phyloP scores from a whole-genome alignment of 495 filamentous ascomycete species.

The Penicillium goetzii region DNA sequence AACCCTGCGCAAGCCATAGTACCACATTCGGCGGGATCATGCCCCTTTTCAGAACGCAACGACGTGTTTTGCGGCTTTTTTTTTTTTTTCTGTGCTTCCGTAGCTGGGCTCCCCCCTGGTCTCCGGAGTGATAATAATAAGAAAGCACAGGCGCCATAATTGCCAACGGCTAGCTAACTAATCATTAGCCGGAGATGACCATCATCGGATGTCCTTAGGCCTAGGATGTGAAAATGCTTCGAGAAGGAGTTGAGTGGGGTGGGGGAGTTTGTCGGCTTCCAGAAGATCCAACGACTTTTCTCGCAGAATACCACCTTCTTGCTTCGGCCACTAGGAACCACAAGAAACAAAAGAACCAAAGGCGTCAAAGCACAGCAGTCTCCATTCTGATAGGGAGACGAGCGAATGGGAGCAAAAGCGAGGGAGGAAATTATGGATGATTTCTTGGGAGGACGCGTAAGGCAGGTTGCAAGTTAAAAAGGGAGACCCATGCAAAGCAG shows the following conservation, averaged over 20 bases:
- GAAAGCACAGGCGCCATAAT: not conserved
- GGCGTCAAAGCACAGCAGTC: not conserved
- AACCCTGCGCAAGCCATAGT: conserved; percentile 4
- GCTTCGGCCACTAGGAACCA: conserved; percentile 4
- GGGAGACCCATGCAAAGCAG: conserved; percentile 19
- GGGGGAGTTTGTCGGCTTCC: not conserved
- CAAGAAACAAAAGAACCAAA: not conserved
- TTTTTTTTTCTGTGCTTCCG: not conserved
- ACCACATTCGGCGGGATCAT: not conserved
- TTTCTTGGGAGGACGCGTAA: conserved; percentile 41
- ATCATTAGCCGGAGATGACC: not conserved
- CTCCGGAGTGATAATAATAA: not conserved
- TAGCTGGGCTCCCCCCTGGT: not conserved
- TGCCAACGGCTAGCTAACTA: conserved; percentile 1
- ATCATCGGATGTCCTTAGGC: not conserved
- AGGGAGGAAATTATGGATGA: not conserved
- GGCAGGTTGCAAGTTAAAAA: conserved; percentile 34
- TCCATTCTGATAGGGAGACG: conserved; percentile 2
- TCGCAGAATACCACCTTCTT: conserved; percentile 15
- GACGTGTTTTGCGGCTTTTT: conserved; percentile 1
- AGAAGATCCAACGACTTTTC: not conserved
- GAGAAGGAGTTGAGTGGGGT: not conserved
- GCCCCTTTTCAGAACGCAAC: conserved; percentile 15
- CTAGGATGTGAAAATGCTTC: not conserved
- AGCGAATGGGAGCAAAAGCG: conserved; percentile 10